These are phyloP conservation scores for Backusella tarrabulga DNA, from an alignment of 192 early-diverging fungal species.

Conservation along the genomic window DNA sequence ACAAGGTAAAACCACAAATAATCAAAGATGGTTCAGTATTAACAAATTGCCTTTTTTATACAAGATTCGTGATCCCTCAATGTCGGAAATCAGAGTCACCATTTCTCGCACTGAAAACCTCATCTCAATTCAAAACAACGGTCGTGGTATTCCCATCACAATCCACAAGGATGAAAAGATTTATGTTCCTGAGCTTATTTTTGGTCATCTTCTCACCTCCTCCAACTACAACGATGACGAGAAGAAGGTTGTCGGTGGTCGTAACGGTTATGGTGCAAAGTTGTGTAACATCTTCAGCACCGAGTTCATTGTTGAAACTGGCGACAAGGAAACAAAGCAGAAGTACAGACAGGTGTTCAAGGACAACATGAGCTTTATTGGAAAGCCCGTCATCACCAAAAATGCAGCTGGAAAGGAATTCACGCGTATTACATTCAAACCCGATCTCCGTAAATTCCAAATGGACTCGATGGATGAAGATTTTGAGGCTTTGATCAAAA, in stretches of 20 bases:
- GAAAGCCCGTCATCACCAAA: conserved; percentile 70
- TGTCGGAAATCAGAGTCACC: conserved; percentile 86
- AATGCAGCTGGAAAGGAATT: conserved; percentile 73
- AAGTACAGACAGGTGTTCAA: conserved; percentile 85
- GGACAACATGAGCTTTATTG: conserved; percentile 87
- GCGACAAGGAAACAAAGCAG: conserved; percentile 63
- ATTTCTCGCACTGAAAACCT: conserved; percentile 75
- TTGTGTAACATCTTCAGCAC: conserved; percentile 96
- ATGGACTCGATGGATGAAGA: conserved; percentile 86
- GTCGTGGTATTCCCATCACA: conserved; percentile 91
- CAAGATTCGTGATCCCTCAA: conserved; percentile 79
- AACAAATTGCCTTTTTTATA: background rate
- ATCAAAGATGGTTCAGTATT: background rate
- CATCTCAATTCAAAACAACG: conserved; percentile 94
- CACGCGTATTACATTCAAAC: conserved; percentile 92
- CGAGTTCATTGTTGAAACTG: conserved; percentile 93
- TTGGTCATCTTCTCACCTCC: conserved; percentile 94
- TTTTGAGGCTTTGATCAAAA: conserved; percentile 82
- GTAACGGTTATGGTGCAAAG: conserved; percentile 95
- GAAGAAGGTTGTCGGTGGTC: conserved; percentile 93
- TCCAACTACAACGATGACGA: conserved; percentile 97
- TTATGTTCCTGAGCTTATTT: conserved; percentile 97
- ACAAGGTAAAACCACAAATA: conserved; percentile 57
- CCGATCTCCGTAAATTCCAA: conserved; percentile 89
- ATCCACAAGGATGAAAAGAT: conserved; percentile 87